These are phyloP conservation scores for Polytrichum formosum DNA, from an alignment of 225 moss, liverwort and hornwort species.

Conservation along the genomic window DNA sequence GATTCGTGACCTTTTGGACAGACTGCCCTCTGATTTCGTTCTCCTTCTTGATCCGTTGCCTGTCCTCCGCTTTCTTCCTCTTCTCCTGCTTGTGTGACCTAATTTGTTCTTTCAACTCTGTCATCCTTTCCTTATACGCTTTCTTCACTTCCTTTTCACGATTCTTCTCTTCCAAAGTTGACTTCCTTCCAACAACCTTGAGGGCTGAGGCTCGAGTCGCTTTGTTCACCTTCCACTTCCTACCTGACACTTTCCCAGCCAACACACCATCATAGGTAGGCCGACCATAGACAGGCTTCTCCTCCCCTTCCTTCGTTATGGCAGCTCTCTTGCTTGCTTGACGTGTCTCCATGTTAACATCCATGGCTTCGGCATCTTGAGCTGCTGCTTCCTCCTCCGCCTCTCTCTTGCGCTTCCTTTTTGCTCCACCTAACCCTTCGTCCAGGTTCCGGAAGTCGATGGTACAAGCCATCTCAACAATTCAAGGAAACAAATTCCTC, in stretches of 20 bases:
- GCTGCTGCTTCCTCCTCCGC: constrained; percentile 40
- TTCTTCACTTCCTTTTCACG: constrained; percentile 70
- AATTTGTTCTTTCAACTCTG: constrained; percentile 88
- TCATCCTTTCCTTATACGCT: constrained; percentile 80
- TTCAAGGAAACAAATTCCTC: neutral
- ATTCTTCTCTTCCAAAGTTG: constrained; percentile 76
- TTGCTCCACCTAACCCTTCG: constrained; percentile 88
- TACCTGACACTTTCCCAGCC: constrained; percentile 83
- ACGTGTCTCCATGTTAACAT: constrained; percentile 39
- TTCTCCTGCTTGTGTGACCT: constrained; percentile 76
- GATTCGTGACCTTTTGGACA: constrained; percentile 87
- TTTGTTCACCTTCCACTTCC: constrained; percentile 88
- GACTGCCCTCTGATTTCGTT: constrained; percentile 74
- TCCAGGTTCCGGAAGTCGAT: constrained; percentile 92
- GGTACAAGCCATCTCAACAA: constrained; percentile 38
- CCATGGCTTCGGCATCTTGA: constrained; percentile 36
- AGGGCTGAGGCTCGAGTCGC: constrained; percentile 61
- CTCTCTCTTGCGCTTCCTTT: constrained; percentile 75
- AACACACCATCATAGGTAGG: constrained; percentile 83
- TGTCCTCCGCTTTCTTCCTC: constrained; percentile 68
- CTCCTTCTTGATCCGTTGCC: constrained; percentile 80
- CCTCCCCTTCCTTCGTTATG: constrained; percentile 53
- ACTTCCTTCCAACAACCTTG: constrained; percentile 69
- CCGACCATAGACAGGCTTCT: constrained; percentile 60
- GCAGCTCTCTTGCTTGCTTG: constrained; percentile 64